phyloP scores from a whole-genome alignment of 2,329 filamentous ascomycete species.

The Neoarthrinium moseri region DNA sequence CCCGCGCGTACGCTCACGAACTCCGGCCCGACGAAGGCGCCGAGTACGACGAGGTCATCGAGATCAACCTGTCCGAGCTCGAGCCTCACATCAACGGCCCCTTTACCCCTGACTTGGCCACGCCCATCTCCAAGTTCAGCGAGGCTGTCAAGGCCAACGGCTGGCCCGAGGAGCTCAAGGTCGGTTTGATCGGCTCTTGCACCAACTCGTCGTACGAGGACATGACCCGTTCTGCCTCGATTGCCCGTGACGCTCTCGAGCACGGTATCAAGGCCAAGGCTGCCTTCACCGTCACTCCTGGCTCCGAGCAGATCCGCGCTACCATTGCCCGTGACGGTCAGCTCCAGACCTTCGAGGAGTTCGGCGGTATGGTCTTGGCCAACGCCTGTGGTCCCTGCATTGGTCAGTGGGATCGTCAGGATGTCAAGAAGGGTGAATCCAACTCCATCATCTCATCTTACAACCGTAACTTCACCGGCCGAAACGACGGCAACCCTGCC shows the following conservation, averaged over 20 bases:
- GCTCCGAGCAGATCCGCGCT: conserved; percentile 94
- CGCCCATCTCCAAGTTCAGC: conserved; percentile 96
- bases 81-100: conserved; percentile 99
- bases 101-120: conserved; percentile 97
- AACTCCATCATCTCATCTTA: conserved; percentile 99
- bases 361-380: conserved; percentile 89
- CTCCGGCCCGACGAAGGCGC: conserved; percentile 85
- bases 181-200: conserved; percentile 96
- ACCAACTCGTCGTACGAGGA: conserved; percentile 87
- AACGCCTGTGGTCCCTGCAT: conserved; percentile 94
- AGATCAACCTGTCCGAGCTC: conserved; percentile 91
- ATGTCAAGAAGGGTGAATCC: conserved; percentile 90
- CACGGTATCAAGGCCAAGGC: conserved; percentile 94
- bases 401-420: conserved; percentile 91
- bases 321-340: conserved; percentile 90
- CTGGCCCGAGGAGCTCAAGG: conserved; percentile 96
- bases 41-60: conserved; percentile 93
- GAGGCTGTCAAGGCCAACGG: conserved; percentile 90
- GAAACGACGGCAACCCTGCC: conserved; percentile 93
- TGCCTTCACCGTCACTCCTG: conserved; percentile 91
- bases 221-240: conserved; percentile 90
- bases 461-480: conserved; percentile 99
- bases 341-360: conserved; percentile 92
- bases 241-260: conserved; percentile 84
- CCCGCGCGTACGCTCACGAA: conserved; percentile 79